Conservation (phyloP, 768 basidiomycete genomes). For the Mycena capillaripes region DNA sequence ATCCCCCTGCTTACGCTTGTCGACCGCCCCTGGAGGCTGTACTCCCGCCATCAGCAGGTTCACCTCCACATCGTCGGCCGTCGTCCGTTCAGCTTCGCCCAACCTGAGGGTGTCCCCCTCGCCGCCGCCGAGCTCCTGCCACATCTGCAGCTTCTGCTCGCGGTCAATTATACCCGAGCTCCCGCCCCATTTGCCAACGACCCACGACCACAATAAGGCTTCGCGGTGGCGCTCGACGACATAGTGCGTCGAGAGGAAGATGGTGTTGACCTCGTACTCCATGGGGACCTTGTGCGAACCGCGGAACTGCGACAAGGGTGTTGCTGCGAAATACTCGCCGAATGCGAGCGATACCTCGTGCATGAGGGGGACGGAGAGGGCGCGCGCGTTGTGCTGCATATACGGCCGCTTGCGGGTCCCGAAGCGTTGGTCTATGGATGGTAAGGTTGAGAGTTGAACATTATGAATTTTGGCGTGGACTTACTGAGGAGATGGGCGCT, state of each 20-base stretch:
- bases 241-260: constrained; percentile 49
- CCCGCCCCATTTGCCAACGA: constrained; percentile 47
- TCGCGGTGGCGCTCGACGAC: constrained; percentile 53
- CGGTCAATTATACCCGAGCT: neutral
- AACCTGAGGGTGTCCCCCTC: constrained; percentile 13
- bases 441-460: neutral
- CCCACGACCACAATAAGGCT: constrained; percentile 54
- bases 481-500: constrained; percentile 51
- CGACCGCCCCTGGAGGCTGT: constrained; percentile 10
- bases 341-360: constrained; percentile 51
- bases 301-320: constrained; percentile 50
- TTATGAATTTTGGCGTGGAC: neutral
- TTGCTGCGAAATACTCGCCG: constrained; percentile 44
- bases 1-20: constrained; percentile 8
- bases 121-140: constrained; percentile 47
- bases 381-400: constrained; percentile 55
- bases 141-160: constrained; percentile 42
- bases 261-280: constrained; percentile 49
- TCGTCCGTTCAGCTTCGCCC: constrained; percentile 10
- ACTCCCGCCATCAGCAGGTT: constrained; percentile 31
- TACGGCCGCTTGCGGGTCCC: constrained; percentile 54
- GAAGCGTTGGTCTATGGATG: constrained; percentile 47
- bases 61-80: constrained; percentile 30
- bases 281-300: constrained; percentile 40
- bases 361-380: constrained; percentile 48